These are phyloP conservation scores for Sordariomycetes sp. DNA, from an alignment of 2,329 filamentous ascomycete species.

Conservation along the genomic window DNA sequence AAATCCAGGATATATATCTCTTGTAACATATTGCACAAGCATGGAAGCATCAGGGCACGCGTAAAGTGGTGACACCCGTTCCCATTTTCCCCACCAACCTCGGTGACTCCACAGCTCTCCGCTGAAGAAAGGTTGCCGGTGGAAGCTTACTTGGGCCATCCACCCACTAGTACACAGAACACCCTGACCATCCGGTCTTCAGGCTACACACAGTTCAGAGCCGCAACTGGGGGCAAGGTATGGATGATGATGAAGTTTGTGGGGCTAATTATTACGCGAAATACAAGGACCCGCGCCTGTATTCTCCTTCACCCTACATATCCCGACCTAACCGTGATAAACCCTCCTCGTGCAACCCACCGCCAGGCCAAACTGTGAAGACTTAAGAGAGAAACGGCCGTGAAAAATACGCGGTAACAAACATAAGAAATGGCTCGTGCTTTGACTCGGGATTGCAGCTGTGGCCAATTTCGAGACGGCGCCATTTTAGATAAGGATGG, in stretches of 20 bases:
- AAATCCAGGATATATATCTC: no score
- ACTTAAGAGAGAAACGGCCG: neutral
- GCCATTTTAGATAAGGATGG: constrained; percentile 33
- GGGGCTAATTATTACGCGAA: neutral
- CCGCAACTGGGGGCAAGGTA: neutral
- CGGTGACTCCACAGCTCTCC: no score
- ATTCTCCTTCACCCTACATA: neutral
- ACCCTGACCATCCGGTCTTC: no score
- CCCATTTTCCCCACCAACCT: no score
- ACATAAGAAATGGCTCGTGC: neutral
- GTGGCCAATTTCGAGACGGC: neutral
- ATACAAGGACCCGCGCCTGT: neutral
- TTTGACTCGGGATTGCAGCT: neutral
- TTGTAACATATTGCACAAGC: no score
- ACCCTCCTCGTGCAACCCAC: neutral
- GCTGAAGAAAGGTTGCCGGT: no score
- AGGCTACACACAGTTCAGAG: neutral
- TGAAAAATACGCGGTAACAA: neutral
- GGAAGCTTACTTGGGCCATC: no score
- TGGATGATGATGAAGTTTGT: neutral
- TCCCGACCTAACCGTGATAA: neutral
- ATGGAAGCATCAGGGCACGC: no score
- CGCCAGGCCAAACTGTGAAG: neutral
- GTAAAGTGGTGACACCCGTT: no score
- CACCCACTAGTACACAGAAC: no score